Percentiles rank a stretch among this genome's conserved stretches.
These are phyloP conservation scores for Paxillus rubicundulus DNA, from an alignment of 768 basidiomycete genomes.

Conservation along the genomic window DNA sequence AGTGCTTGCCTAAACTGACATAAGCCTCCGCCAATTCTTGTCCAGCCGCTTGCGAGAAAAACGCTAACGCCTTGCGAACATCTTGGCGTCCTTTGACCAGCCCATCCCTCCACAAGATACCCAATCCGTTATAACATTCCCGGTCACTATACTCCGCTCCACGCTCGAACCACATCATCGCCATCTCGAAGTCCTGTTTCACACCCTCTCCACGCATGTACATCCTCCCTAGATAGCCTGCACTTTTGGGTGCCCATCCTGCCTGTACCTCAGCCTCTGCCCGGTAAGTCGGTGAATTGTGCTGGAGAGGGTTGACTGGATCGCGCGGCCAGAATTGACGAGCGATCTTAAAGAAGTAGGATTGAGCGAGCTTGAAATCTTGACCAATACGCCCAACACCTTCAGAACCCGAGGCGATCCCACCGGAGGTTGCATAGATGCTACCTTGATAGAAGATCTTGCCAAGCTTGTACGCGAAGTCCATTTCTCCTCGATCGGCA, in stretches of 20 bases:
- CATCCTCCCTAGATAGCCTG: constrained; percentile 92
- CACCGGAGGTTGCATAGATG: constrained; percentile 76
- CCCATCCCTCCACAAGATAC: constrained; percentile 91
- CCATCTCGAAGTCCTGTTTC: constrained; percentile 66
- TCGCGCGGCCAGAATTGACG: constrained; percentile 88
- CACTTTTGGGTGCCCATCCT: constrained; percentile 72
- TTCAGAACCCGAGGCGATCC: constrained; percentile 84
- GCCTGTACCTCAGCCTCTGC: constrained; percentile 51
- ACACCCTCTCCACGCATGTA: constrained; percentile 91
- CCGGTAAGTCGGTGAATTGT: constrained; percentile 41
- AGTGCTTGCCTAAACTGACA: constrained; percentile 83
- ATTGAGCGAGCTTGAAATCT: constrained; percentile 70
- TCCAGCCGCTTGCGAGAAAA: constrained; percentile 78
- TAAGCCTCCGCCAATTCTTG: constrained; percentile 92
- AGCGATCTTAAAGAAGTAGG: constrained; percentile 84
- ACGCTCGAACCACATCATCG: constrained; percentile 94
- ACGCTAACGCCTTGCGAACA: constrained; percentile 53
- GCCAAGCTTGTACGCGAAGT: constrained; percentile 90
- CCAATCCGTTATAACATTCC: constrained; percentile 87
- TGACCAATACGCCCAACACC: constrained; percentile 87
- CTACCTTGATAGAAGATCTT: constrained; percentile 96
- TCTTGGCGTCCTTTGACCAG: constrained; percentile 70
- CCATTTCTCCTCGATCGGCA: constrained; percentile 85
- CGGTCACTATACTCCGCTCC: constrained; percentile 78
- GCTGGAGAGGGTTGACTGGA: constrained; percentile 51